Base-by-base conservation (phyloP, 257 asterid genomes). In the Coffea eugenioides region DNA sequence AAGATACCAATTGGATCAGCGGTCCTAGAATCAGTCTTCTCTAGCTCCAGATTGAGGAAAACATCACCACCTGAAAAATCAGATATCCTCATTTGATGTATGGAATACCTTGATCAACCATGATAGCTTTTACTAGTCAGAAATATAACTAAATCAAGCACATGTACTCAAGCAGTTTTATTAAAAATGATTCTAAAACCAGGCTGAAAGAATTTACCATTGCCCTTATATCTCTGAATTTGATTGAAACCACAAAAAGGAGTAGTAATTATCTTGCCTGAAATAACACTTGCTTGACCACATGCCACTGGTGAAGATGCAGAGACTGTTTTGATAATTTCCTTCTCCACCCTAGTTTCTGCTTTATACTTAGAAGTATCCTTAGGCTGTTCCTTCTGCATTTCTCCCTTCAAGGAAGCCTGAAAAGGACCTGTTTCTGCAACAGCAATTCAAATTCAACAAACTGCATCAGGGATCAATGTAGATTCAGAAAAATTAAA, bases 231-330 rank as follows among this genome's bases (percentile, higher is more conserved):
- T n/a, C n/a, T n/a, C 69, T 43, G 46, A 21, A 78, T 45, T 57
- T 56, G 74, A 67, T 41, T 45, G 56, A 68, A 78, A 68, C 52
- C 31, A 74, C 39, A 61, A 48, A 69, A 31, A 57, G 76, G 18
- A 69, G 52, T 4, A 48, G 20, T 41, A 77, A 74, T 59, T 57
- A 25, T 83, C 91, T 85, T 86, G 81, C 92, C 92, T 83, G 91
- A 83, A 71, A 69, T 61, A 74, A 73, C 66, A 71, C 49, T 65
- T 41, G 77, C 79, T 70, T 43, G 84, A 77, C 80, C 82, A 76
- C 71, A 45, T 61, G 20, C n/a, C 31, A 18, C 31, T 15, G 54
- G 39, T 61, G 49, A 75, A 62, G 86, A 73, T 77, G 80, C 48
- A 13, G 51, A 76, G 43, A 74, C 72, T 82, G 61, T 51, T 79